Evolutionary conservation across 345 rosid genomes (phyloP), one percentile per base, ranked within the genome.

Genomic region (Isatis tinctoria): DNA sequence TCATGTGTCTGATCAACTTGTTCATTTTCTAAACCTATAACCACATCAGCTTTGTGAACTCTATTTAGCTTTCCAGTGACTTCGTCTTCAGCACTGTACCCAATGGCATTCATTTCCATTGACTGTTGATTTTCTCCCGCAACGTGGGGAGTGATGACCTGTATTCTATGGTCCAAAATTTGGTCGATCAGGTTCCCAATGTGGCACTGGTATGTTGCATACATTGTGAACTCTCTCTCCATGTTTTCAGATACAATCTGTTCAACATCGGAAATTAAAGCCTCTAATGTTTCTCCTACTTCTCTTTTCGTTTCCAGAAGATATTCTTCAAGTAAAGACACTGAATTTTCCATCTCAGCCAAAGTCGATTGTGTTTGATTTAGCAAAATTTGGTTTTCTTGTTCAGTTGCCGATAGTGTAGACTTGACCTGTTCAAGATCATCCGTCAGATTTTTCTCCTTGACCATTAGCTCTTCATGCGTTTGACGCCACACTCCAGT

Each of bases 381-480:
- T 75, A 69, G 74, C 54, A 87, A 77, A 60, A 81, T 41, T 70
- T 79, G 74, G 49, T 85, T 85, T 65, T 90, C 97, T 54, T 73
- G 70, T 79, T 88, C 91, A 74, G 81, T 82, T 70, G 80, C 62
- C 13, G 32, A 41, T 68, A 87, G 49, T 26, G 82, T 80, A 82
- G 80, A 80, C 80, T 81, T 86, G 54, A 86, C 93, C 63, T 76
- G 80, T 75, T 83, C 83, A 72, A 90, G 83, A 78, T 87, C 90
- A 78, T 78, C 80, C 16, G 68, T 62, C 80, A 90, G 74, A 52
- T 57, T 77, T 51, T 80, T 78, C 72, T 76, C 84, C 80, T 89
- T 91, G 48, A 58, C 69, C 63, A 82, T 77, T 77, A 82, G 70
- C 72, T 86, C 83, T 65, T 84, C 85, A 72, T 82, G 81, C 11